A percentile compares a stretch with the other conserved stretches of the same genome.
Conservation (phyloP, 305 asterid species). For the Solanum hybrid region DNA sequence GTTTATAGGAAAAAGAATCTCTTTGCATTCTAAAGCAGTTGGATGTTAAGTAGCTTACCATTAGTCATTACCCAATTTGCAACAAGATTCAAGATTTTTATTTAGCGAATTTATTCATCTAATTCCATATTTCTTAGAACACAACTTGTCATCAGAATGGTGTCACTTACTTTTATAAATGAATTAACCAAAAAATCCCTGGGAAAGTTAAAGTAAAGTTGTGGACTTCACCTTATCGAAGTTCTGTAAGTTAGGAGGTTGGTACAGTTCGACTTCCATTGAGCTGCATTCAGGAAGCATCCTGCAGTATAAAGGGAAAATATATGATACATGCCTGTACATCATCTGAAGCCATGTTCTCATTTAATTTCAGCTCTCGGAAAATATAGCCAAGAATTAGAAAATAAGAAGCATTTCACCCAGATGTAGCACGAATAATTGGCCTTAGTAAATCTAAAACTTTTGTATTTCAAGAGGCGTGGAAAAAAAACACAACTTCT, state of each 20-base stretch:
- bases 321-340: background rate
- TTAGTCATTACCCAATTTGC: background rate
- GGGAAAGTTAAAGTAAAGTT: background rate
- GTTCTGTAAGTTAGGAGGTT: slow-evolving; percentile 21
- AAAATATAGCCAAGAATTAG: background rate
- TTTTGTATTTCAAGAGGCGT: background rate
- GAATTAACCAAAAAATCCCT: background rate
- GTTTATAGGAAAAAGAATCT: background rate
- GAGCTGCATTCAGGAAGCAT: slow-evolving; percentile 16
- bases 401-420: background rate
- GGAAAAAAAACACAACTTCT: background rate
- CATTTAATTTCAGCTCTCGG: background rate
- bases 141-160: background rate
- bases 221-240: slow-evolving; percentile 40
- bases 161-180: background rate
- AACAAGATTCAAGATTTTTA: background rate
- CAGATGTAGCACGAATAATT: background rate
- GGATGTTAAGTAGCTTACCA: background rate
- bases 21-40: background rate
- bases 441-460: background rate
- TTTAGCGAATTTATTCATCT: background rate
- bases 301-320: slow-evolving; percentile 27
- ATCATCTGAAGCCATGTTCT: background rate
- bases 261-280: slow-evolving; percentile 21
- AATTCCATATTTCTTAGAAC: background rate